Evolutionary conservation across 73 alveolate species (phyloP), one percentile per base, ranked within the genome.

Genomic region (Paramecium primaurelia): DNA sequence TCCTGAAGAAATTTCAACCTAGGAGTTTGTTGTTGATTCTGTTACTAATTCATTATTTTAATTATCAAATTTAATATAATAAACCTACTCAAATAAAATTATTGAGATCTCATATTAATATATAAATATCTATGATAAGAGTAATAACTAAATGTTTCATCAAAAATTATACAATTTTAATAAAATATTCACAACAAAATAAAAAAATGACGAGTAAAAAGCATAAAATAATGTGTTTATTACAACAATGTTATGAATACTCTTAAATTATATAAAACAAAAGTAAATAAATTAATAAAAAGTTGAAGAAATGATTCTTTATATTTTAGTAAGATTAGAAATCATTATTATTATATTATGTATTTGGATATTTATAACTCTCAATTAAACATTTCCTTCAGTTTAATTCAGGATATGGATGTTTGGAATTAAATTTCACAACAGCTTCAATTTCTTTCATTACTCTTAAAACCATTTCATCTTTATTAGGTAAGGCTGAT

Each of bases 391-490:
- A 11, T 47, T 11, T 11, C 11, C 22, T 54, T 54, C 69, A 54
- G 14, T 18, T 64, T 64, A 28, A 28, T 25, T 64, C 18, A 51
- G 92, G 83, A 40, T 44, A 54, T 22, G 58, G 37, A 28, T 59
- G 40, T n/a, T 85, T 34, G 7, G 54, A 26, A 30, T 58, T 54
- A 69, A 95, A 95, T 59, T 86, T 64, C 1, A 86, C 71, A 11
- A 88, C 88, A 11, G 32, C 80, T 32, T 95, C 97, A 1, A 95
- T 49, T 40, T 75, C 92, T 36, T 95, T 93, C 98, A 96, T 95
- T 1, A 96, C 93, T 36, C 95, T 68, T 7, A 95, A 58, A 1
- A 58, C 94, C 49, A 60, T 60, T 95, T 96, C 98, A 40, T 96
- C 98, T 59, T 92, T 18, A 59, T 36, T 80, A 1, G 96, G 95